These are phyloP conservation scores for Boletus mariae DNA, from an alignment of 1,284 basidiomycete genomes.

Conservation along the genomic window DNA sequence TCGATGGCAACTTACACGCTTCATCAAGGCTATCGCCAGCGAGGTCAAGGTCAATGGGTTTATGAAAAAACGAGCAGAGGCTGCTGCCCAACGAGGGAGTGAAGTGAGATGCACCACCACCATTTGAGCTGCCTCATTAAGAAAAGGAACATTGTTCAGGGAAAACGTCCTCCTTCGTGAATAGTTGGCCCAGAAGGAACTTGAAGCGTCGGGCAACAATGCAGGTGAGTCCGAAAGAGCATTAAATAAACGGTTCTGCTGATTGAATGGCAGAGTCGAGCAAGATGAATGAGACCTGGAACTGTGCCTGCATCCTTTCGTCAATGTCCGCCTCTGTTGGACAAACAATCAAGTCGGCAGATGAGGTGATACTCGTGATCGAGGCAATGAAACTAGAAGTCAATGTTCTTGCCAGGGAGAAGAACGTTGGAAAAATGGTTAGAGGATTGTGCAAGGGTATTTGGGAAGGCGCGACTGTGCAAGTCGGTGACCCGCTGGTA, in stretches of 20 bases:
- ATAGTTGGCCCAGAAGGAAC: conserved; percentile 18
- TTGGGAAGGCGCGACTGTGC: conserved; percentile 35
- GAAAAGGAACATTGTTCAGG: conserved; percentile 4
- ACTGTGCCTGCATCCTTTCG: conserved; percentile 23
- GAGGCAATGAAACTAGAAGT: conserved; percentile 78
- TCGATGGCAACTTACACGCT: conserved; percentile 53
- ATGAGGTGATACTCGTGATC: conserved; percentile 53
- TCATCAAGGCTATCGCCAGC: conserved; percentile 32
- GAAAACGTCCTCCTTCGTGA: conserved; percentile 23
- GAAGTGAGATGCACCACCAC: conserved; percentile 30
- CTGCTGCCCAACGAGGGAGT: conserved; percentile 38
- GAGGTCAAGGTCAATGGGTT: conserved; percentile 39
- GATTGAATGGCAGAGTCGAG: conserved; percentile 4
- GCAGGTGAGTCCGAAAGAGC: conserved; percentile 5
- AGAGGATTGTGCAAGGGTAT: conserved; percentile 40
- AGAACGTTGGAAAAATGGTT: conserved; percentile 44
- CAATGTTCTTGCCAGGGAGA: conserved; percentile 43
- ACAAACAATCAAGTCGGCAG: conserved; percentile 42
- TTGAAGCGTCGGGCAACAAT: conserved; percentile 1
- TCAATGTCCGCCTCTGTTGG: conserved; percentile 51
- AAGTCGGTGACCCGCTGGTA: conserved; percentile 29
- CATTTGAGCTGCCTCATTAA: background rate
- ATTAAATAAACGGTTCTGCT: background rate
- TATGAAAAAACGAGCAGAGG: conserved; percentile 37
- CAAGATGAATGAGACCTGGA: conserved; percentile 19